Base-by-base conservation (phyloP, 306 rosid genomes). In the Cicer cuneatum region DNA sequence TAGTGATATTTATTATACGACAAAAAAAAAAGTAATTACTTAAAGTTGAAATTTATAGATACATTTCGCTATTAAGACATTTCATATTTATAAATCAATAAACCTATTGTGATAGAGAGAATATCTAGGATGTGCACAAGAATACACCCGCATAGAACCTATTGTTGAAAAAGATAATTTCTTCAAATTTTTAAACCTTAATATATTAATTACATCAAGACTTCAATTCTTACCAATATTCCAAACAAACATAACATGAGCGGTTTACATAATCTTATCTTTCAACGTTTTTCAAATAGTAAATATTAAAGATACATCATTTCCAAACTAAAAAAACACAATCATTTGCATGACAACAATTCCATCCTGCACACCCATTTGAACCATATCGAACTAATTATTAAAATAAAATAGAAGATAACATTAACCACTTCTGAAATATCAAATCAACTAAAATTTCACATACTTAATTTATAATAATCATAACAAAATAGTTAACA, bases 101-200 rank as follows among this genome's bases (percentile, higher is more conserved):
- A 84, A 54, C 80, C 78, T 77, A 78, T 78, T 59, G 49, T 37
- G 70, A 13, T 37, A 41, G 46, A 64, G 56, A 74, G 91, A 90
- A 88, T 85, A 88, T 72, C 11, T 82, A 71, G 84, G 90, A 88
- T 90, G 89, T 90, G 89, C 88, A 63, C 78, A 72, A 85, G 74
- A 74, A 81, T 84, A 90, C 93, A 85, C 74, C 81, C 83, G 75
- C 76, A 73, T 82, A 81, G 75, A 77, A 74, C 71, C 88, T 67
- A 58, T 64, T 63, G 61, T 64, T 63, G 61, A 65, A 72, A 82
- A 35, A 72, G 54, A 72, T 24, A 24, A 24, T 24, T 10, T 14
- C 14, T 21, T 24, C 63, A 57, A 57, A 21, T 57, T 57, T 57
- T 24, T 14, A 57, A 57, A 57, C 57, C 13, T 46, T 12, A 24